phyloP scores from a whole-genome alignment of 371 early-diverging fungal genomes.

The Fennellomyces sp. region DNA sequence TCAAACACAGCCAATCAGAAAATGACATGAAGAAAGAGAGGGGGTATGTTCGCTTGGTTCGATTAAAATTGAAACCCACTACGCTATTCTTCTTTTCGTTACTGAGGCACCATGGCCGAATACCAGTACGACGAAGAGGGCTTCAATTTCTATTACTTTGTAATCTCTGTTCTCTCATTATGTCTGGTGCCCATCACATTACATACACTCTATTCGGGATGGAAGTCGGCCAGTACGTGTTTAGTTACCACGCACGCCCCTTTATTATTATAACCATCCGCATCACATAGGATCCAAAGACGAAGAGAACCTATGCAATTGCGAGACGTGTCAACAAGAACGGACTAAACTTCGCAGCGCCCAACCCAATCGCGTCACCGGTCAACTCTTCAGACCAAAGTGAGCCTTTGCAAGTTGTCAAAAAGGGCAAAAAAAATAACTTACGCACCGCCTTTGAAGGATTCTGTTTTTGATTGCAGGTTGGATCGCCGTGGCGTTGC shows the following conservation, averaged over 20 bases:
- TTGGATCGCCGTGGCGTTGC: constrained; percentile 79
- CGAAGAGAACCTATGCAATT: constrained; percentile 21
- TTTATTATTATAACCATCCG: neutral
- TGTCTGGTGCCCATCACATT: constrained; percentile 81
- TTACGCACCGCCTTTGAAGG: constrained; percentile 22
- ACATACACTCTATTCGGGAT: constrained; percentile 48
- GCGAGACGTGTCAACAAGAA: constrained; percentile 28
- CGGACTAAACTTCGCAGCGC: constrained; percentile 9
- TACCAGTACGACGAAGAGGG: constrained; percentile 96
- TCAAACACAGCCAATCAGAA: neutral
- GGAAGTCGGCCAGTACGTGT: constrained; percentile 49
- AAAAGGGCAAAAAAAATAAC: neutral
- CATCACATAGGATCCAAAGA: constrained; percentile 7
- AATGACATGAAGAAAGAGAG: neutral
- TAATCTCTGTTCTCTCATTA: constrained; percentile 81
- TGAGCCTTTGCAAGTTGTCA: neutral
- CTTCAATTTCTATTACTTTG: constrained; percentile 92
- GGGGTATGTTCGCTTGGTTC: neutral
- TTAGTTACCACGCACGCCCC: neutral
- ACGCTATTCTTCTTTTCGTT: neutral
- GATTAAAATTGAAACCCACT: neutral
- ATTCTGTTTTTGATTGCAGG: constrained; percentile 63
- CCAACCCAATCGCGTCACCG: constrained; percentile 10
- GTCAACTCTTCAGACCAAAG: constrained; percentile 18
- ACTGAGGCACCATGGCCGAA: constrained; percentile 51